Evolutionary conservation across 1,284 basidiomycete genomes (phyloP).

Genomic region (Somion occarium): DNA sequence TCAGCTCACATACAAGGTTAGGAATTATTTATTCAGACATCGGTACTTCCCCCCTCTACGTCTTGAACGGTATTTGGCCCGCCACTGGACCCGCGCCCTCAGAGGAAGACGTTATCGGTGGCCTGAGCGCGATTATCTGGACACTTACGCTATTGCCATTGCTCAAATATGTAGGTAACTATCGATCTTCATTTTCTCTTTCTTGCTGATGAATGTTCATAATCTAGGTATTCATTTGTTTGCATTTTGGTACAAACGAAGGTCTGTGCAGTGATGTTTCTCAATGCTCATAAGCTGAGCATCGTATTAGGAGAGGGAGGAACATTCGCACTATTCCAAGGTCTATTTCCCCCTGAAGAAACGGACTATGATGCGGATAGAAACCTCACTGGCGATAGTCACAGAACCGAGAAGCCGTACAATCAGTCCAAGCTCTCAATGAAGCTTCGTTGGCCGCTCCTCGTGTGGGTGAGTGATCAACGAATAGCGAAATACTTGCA

Average conservation of each 20-base stretch:
- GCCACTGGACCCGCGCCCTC: conserved; percentile 39
- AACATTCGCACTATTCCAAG: conserved; percentile 59
- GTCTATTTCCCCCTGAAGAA: conserved; percentile 48
- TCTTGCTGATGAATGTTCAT: too few relatives aligned
- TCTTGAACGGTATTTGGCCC: conserved; percentile 62
- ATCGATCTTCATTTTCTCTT: not conserved
- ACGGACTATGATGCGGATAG: conserved; percentile 44
- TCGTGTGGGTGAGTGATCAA: conserved; percentile 53
- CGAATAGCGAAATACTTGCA: too few relatives aligned
- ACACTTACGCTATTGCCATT: conserved; percentile 56
- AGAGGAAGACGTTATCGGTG: conserved; percentile 58
- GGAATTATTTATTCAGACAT: conserved; percentile 69
- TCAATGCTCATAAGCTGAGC: not conserved
- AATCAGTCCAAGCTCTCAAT: conserved; percentile 22
- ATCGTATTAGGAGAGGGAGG: conserved; percentile 50
- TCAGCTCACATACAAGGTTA: conserved; percentile 20
- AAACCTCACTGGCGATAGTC: conserved; percentile 46
- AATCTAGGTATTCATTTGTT: conserved; percentile 47
- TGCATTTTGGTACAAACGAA: conserved; percentile 56
- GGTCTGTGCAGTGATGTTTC: conserved; percentile 28
- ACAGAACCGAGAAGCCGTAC: conserved; percentile 1
- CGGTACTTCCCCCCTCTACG: conserved; percentile 60
- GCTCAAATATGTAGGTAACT: conserved; percentile 54
- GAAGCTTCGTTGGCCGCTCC: conserved; percentile 41
- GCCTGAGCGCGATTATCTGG: conserved; percentile 60